These are phyloP conservation scores for Ocimum tenuiflorum DNA, from an alignment of 257 asterid species.

Conservation along the genomic window DNA sequence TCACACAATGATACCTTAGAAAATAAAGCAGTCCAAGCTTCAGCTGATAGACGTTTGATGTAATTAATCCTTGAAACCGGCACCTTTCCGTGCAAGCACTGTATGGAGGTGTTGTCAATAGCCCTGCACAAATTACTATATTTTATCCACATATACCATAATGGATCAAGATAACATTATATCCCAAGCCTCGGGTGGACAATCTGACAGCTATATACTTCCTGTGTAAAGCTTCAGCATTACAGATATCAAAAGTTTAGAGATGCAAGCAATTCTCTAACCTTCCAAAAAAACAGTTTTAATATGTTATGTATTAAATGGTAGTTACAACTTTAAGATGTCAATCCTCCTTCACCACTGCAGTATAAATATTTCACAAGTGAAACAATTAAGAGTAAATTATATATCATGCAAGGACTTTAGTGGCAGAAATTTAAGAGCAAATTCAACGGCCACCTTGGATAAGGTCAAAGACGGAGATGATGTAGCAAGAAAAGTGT, in stretches of 20 bases:
- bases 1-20: constrained; percentile 51
- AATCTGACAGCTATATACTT: not conserved
- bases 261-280: constrained; percentile 5
- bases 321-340: not conserved
- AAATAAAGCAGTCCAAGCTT: constrained; percentile 69
- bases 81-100: constrained; percentile 78
- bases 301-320: not conserved
- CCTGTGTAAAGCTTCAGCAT: not conserved
- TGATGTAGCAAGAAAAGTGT: constrained; percentile 2
- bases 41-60: constrained; percentile 81
- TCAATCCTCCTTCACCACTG: not conserved
- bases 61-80: constrained; percentile 58
- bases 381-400: not conserved
- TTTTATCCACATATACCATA: constrained; percentile 14
- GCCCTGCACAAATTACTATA: constrained; percentile 42
- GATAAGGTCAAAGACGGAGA: not conserved
- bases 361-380: not conserved
- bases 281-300: constrained; percentile 7
- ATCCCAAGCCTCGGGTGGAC: constrained; percentile 2
- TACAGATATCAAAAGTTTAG: not conserved
- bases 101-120: constrained; percentile 77
- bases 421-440: not conserved
- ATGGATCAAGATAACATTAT: not conserved
- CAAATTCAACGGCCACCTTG: not conserved
- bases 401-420: not conserved